Evolutionary conservation across 2,329 filamentous ascomycete genomes (phyloP), one percentile per base, ranked within the genome.

Genomic region (Colletotrichum sp.): DNA sequence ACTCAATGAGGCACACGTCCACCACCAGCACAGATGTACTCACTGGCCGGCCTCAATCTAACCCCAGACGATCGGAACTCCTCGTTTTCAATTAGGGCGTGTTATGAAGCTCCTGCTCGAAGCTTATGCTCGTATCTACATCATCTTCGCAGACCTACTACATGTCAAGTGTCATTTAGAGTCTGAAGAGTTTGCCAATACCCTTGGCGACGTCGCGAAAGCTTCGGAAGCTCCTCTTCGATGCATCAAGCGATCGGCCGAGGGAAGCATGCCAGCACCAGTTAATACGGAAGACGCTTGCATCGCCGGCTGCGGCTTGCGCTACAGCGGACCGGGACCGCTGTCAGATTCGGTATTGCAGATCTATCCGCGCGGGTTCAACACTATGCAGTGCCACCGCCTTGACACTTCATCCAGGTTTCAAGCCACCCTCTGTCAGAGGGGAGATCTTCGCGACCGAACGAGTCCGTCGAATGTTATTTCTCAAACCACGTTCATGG

Each of bases 321-420:
- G 63, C 64, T 63, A 61, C 32, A 34, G 32, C 26, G 34, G 63
- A 24, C 63, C 48, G 73, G 36, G 57, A 48, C 61, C 60, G 60
- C 57, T 65, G 73, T 30, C 70, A 68, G 32, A 10, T 26, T 68
- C 70, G 70, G 73, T 36, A 48, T 48, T 59, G 69, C 73, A 75
- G 64, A 68, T 75, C 73, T 61, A 73, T 73, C 63, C 69, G 69
- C 52, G 69, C 73, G 64, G 64, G 26, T 55, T 26, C 32, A 39
- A 55, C 18, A 52, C 43, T 28, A 57, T 68, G 70, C 73, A 73
- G 73, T 73, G 73, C 73, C 73, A 73, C 73, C 73, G 73, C 73
- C 73, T 64, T 72, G 73, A 72, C 73, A 52, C 30, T 74, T 66
- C 55, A 43, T 7, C 16, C n/a, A 16, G 61, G 69, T 75, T 75